Evolutionary conservation across 2,329 filamentous ascomycete genomes (phyloP).

Genomic region (Endocalyx cinctus): DNA sequence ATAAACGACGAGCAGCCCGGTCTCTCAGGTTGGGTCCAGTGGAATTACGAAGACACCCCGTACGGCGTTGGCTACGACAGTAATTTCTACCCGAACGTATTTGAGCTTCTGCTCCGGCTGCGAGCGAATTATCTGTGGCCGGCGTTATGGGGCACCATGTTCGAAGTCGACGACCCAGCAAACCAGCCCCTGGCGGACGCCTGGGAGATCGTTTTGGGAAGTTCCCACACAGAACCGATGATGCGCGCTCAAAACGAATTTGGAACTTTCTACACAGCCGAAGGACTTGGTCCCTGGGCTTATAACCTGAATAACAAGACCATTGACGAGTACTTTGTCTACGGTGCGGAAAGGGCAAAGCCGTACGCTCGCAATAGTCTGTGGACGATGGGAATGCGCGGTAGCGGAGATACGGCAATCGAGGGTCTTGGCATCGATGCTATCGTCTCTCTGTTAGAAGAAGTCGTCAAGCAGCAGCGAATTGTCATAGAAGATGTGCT

Average conservation of each 20-base stretch:
- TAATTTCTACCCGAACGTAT: conserved; percentile 65
- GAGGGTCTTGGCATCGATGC: conserved; percentile 48
- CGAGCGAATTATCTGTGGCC: conserved; percentile 75
- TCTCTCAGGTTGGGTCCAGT: conserved; percentile 59
- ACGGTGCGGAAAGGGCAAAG: conserved; percentile 60
- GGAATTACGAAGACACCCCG: conserved; percentile 37
- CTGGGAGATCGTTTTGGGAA: conserved; percentile 70
- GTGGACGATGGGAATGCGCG: conserved; percentile 68
- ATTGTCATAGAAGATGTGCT: conserved; percentile 54
- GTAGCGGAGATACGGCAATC: conserved; percentile 61
- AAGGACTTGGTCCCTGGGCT: conserved; percentile 54
- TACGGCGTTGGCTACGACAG: conserved; percentile 47
- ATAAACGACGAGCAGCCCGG: conserved; percentile 67
- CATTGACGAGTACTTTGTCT: conserved; percentile 63
- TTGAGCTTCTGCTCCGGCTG: conserved; percentile 65
- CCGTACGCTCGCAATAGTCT: conserved; percentile 61
- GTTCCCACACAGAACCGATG: conserved; percentile 71
- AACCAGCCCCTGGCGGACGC: conserved; percentile 68
- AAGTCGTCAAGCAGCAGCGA: conserved; percentile 57
- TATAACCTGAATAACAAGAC: conserved; percentile 66
- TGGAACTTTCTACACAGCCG: conserved; percentile 39
- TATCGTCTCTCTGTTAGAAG: conserved; percentile 55
- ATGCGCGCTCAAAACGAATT: conserved; percentile 57
- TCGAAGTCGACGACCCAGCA: conserved; percentile 64
- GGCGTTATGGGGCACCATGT: conserved; percentile 65